Evolutionary conservation across 2,329 filamentous ascomycete genomes (phyloP), one percentile per base, ranked within the genome.

Genomic region (Fusarium sp.): DNA sequence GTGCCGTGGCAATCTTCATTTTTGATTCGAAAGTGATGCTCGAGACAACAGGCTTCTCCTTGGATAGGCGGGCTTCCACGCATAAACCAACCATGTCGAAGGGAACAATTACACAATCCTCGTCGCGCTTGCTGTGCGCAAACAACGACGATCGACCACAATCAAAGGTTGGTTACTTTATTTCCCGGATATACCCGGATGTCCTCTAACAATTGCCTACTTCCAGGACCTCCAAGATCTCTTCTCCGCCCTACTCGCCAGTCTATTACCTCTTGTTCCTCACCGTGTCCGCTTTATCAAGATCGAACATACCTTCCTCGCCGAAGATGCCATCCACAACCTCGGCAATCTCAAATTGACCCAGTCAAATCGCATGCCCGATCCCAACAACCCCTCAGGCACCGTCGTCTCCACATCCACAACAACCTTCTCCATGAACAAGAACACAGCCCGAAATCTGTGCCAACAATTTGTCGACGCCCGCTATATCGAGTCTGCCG

Each of bases 361-460:
- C 6, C 95, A 99, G 80, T 98, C 95, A 42, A 98, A 98, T 80
- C 93, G 95, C 69, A 98, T 98, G 95, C 95, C 96, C 2, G 96
- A 98, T 77, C 95, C 96, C 32, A 97, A 97, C 81, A 95, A 98
- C 76, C 92, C 95, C 1, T 94, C 93, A 20, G 89, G 95, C 72
- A 98, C 98, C 74, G 95, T 99, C 43, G 98, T 95, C 2, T 98
- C 95, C 0, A 99, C 95, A 0, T 98, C 96, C 0, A 98, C 95
- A 0, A 98, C 96, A 1, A 98, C 95, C 4, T 99, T 98, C 80
- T 98, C 95, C 66, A 99, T 99, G 95, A 95, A 95, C 54, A 96
- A 95, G 81, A 95, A 98, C 78, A 98, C 98, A 95, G 95, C 96
- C 32, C 89, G 94, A 60, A 96, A 94, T 5, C 94, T 98, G 61